Base-by-base conservation (phyloP, 2,329 filamentous ascomycete species). In the Trichoderma cornu-damae region DNA sequence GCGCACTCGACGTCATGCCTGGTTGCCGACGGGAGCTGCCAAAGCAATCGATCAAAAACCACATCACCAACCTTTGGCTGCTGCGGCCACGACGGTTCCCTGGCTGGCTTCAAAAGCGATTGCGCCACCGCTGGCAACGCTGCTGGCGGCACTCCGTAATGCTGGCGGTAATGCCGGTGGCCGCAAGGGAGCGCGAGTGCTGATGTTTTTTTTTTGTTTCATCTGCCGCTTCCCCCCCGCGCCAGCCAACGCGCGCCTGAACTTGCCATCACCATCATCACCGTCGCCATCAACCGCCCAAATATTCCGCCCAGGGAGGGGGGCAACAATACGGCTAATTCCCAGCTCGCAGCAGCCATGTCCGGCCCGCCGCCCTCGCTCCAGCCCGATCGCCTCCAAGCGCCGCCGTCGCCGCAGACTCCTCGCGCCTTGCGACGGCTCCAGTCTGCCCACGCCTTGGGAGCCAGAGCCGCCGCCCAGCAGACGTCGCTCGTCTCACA, bases 391-490 rank as follows among this genome's bases (percentile, higher is more conserved):
- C 42, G 6, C 40, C 49, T 58, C 5, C 57, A 58, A 28, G 49
- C 57, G 20, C 79, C 84, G 60, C 78, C 82, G 22, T 85, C 84
- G 26, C 84, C 85, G 42, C 80, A 84, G 61, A 84, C 83, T 24
- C 82, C 85, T 68, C 83, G 87, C 65, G 80, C 82, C 46, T 77
- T 91, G 60, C 83, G 88, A 64, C 86, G 87, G 68, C 82, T 90
- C 28, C 87, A 90, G 71, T 91, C 88, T 30, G 87, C 89, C 50
- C 87, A 90, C 74, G 77, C 81, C 71, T 73, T 90, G 54, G 83
- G 83, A 68, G 68, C 83, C 61, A 79, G 81, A 64, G 74, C 76
- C 56, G 67, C 74, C 55, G 73, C 69, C 61, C 75, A 75, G 59
- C 75, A 60, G 48, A 26, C 80, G 22, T 82, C 82, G 0, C 75